These are phyloP conservation scores for Apostasia ramifera DNA, from an alignment of 106 monocot species.

Conservation along the genomic window DNA sequence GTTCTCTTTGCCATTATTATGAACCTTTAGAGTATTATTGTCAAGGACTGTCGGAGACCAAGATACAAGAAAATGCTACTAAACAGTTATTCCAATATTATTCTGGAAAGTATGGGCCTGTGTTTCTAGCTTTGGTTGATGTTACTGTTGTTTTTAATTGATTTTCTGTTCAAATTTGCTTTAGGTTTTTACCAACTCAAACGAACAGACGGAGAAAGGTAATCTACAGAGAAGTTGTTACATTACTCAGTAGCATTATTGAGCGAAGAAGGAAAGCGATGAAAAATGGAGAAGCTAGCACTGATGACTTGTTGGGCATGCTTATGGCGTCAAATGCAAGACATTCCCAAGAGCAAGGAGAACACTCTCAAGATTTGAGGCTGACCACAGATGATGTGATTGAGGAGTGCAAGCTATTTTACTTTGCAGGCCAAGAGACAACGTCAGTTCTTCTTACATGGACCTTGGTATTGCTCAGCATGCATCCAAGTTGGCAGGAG, in stretches of 20 bases:
- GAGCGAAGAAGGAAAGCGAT: slow-evolving; percentile 22
- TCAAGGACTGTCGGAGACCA: too few relatives aligned
- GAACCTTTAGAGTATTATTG: too few relatives aligned
- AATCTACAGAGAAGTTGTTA: slow-evolving; percentile 26
- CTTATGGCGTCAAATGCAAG: slow-evolving; percentile 14
- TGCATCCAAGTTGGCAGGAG: slow-evolving; percentile 46
- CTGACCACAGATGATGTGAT: slow-evolving; percentile 43
- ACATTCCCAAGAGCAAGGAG: not conserved
- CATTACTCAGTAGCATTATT: slow-evolving; percentile 36
- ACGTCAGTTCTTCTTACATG: slow-evolving; percentile 44
- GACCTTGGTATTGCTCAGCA: slow-evolving; percentile 44
- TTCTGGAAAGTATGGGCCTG: too few relatives aligned
- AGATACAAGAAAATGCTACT: too few relatives aligned
- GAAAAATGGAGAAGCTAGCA: slow-evolving; percentile 8
- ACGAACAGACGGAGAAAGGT: slow-evolving; percentile 29
- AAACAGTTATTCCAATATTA: too few relatives aligned
- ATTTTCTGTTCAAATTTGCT: not conserved
- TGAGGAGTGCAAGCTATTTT: slow-evolving; percentile 76
- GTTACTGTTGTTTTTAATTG: too few relatives aligned
- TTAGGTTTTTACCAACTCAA: slow-evolving; percentile 26
- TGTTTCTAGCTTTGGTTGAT: too few relatives aligned
- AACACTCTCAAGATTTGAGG: not conserved
- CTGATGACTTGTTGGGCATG: slow-evolving; percentile 15
- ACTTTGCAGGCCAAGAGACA: slow-evolving; percentile 73
- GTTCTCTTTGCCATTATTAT: too few relatives aligned